A percentile compares a stretch with the other conserved stretches of the same genome.
Conservation (phyloP, 2,329 filamentous ascomycete species). For the Fusarium sarcochroum region DNA sequence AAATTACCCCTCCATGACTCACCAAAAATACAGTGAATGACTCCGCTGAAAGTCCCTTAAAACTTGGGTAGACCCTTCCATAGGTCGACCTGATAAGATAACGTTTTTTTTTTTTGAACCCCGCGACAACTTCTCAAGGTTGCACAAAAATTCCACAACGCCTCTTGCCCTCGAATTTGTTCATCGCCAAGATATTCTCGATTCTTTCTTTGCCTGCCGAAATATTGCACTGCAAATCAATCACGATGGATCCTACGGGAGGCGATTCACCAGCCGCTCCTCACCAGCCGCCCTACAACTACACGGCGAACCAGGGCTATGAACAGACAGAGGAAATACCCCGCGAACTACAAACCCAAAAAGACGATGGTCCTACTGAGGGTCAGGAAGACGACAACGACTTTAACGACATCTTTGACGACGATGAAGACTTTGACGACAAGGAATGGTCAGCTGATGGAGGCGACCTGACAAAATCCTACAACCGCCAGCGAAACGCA, state of each 20-base stretch:
- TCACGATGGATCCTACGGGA: constrained; percentile 34
- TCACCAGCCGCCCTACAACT: constrained; percentile 61
- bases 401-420: constrained; percentile 53
- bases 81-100: constrained; percentile 39
- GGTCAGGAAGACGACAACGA: constrained; percentile 46
- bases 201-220: constrained; percentile 1
- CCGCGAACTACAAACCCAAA: constrained; percentile 51
- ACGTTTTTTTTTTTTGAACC: constrained; percentile 41
- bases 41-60: constrained; percentile 29
- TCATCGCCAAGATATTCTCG: constrained; percentile 8
- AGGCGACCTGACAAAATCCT: constrained; percentile 84
- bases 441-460: constrained; percentile 72
- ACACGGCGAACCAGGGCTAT: constrained; percentile 62
- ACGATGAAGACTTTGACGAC: constrained; percentile 72
- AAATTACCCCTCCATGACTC: constrained; percentile 40
- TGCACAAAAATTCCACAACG: constrained; percentile 44
- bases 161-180: constrained; percentile 15
- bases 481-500: constrained; percentile 85
- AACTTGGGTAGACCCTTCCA: constrained; percentile 8
- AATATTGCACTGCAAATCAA: constrained; percentile 9
- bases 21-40: constrained; percentile 18
- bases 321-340: constrained; percentile 55
- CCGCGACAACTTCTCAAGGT: constrained; percentile 42
- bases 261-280: constrained; percentile 56
- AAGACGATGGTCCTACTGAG: constrained; percentile 44